Conservation (phyloP, 2,329 filamentous ascomycete species). For the Microascus cirrosus region DNA sequence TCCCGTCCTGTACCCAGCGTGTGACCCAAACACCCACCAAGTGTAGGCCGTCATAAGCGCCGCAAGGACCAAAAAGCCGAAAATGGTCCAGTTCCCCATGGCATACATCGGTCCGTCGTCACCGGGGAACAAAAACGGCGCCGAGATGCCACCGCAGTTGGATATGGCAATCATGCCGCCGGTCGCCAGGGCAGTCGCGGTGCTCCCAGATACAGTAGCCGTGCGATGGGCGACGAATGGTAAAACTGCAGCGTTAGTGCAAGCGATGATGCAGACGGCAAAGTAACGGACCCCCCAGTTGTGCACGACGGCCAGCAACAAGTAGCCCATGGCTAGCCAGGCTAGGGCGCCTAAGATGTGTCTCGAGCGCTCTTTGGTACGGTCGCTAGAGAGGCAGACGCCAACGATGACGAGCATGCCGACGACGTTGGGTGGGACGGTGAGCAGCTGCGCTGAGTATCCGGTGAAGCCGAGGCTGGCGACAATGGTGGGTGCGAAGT, state of each 20-base stretch:
- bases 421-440: conserved; percentile 23
- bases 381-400: conserved; percentile 18
- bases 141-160: conserved; percentile 20
- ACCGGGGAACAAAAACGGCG: conserved; percentile 20
- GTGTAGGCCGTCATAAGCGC: conserved; percentile 14
- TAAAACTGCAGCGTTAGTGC: conserved; percentile 19
- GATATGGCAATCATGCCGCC: conserved; percentile 22
- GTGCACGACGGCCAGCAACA: conserved; percentile 17
- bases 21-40: conserved; percentile 19
- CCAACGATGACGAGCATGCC: conserved; percentile 21
- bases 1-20: conserved; percentile 16
- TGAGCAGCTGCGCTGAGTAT: conserved; percentile 21
- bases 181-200: conserved; percentile 19
- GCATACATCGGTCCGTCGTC: conserved; percentile 18
- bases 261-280: conserved; percentile 20
- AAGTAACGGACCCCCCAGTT: conserved; percentile 18
- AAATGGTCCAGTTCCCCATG: conserved; percentile 22
- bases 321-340: conserved; percentile 17
- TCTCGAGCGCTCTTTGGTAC: conserved; percentile 18
- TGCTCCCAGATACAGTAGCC: conserved; percentile 19
- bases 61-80: conserved; percentile 16
- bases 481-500: conserved; percentile 23
- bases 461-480: conserved; percentile 20
- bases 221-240: conserved; percentile 21
- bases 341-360: conserved; percentile 16